phyloP scores from a whole-genome alignment of 129 eudicot species.

The Deinandra increscens region DNA sequence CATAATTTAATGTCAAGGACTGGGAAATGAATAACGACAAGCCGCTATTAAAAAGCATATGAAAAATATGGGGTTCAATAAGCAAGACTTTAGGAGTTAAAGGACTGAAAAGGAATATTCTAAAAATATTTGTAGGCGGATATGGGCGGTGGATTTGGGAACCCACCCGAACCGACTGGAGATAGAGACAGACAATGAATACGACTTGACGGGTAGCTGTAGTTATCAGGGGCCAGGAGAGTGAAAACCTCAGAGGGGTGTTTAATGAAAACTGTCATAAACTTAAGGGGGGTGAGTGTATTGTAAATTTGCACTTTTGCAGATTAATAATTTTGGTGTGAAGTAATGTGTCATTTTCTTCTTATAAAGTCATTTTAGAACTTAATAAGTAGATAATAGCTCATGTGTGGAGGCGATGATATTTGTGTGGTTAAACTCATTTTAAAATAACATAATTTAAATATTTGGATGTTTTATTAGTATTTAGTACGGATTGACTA shows the following conservation, averaged over 20 bases:
- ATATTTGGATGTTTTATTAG: too few species aligned
- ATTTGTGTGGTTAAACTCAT: too few species aligned
- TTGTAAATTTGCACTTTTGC: not conserved
- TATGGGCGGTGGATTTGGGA: conserved; percentile 11
- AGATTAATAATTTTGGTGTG: not conserved
- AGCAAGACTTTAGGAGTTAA: not conserved
- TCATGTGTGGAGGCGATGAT: too few species aligned
- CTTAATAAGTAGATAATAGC: too few species aligned
- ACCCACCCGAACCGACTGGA: not conserved
- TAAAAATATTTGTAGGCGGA: conserved; percentile 12
- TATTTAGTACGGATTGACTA: too few species aligned
- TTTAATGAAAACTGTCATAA: not conserved
- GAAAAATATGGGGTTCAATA: conserved; percentile 3
- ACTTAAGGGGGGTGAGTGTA: not conserved
- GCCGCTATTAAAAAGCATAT: not conserved
- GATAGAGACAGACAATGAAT: conserved; percentile 10
- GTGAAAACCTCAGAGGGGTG: conserved; percentile 1
- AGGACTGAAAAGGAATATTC: conserved; percentile 5
- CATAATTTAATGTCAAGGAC: not conserved
- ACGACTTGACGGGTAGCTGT: not conserved
- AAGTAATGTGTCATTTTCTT: too few species aligned
- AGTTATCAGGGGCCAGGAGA: not conserved
- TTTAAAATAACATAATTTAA: too few species aligned
- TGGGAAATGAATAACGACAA: not conserved
- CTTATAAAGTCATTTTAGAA: too few species aligned